Evolutionary conservation across 495 filamentous ascomycete species (phyloP).

Genomic region (Penicillium roqueforti): DNA sequence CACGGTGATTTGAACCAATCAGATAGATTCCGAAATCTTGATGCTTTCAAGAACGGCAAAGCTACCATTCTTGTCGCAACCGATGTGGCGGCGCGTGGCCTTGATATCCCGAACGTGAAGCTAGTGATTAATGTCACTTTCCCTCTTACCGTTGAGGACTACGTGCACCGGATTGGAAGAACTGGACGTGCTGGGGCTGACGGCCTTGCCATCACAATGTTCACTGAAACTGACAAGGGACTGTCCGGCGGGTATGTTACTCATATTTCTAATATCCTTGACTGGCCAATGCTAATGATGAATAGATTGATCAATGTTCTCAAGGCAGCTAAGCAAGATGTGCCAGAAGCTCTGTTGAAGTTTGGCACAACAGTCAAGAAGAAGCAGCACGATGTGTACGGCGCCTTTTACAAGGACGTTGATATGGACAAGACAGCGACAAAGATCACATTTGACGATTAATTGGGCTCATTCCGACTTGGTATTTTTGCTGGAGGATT

Average conservation of each 20-base stretch:
- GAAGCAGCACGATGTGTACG: slow-evolving; percentile 90
- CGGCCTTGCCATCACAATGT: slow-evolving; percentile 83
- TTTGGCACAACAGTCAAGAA: slow-evolving; percentile 99
- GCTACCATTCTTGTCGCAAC: slow-evolving; percentile 97
- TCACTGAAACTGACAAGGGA: slow-evolving; percentile 89
- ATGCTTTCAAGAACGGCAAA: slow-evolving; percentile 83
- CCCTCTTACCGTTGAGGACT: slow-evolving; percentile 71
- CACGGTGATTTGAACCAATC: slow-evolving; percentile 87
- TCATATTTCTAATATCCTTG: slow-evolving; percentile 2
- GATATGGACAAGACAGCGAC: slow-evolving; percentile 75
- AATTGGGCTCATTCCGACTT: slow-evolving; percentile 22
- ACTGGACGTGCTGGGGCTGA: slow-evolving; percentile 86
- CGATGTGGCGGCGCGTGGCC: slow-evolving; percentile 93
- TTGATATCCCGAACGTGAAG: slow-evolving; percentile 93
- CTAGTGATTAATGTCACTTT: slow-evolving; percentile 85
- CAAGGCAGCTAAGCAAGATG: slow-evolving; percentile 78
- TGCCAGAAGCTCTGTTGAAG: slow-evolving; percentile 83
- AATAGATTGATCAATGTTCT: slow-evolving; percentile 80
- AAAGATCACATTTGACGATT: slow-evolving; percentile 90
- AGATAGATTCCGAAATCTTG: slow-evolving; percentile 74
- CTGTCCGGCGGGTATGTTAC: slow-evolving; percentile 73
- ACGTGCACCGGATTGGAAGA: slow-evolving; percentile 89
- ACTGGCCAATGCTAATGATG: slow-evolving; percentile 23
- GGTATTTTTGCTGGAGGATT: slow-evolving; percentile 12
- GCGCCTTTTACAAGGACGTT: slow-evolving; percentile 82